A percentile compares a stretch with the other conserved stretches of the same genome.
Evolutionary conservation across 1,284 basidiomycete genomes (phyloP).

Genomic region (Anthracocystis walkeri): DNA sequence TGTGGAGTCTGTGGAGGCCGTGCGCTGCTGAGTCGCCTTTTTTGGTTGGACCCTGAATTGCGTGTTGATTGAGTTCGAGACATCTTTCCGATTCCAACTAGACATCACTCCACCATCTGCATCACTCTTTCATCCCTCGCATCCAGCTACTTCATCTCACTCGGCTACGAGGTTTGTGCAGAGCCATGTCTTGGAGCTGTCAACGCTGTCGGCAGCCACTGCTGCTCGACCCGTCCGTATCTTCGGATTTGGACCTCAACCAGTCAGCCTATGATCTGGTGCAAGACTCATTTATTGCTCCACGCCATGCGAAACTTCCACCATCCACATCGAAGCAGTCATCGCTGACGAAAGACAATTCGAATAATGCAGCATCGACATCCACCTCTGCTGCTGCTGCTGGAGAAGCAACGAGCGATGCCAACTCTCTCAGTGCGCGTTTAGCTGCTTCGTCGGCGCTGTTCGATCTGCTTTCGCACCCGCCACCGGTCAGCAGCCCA

Average conservation of each 20-base stretch:
- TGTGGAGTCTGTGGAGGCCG: not conserved
- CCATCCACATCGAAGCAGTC: slow-evolving; percentile 4
- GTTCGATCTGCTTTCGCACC: slow-evolving; percentile 39
- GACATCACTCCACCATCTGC: slow-evolving; percentile 4
- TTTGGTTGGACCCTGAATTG: slow-evolving; percentile 13
- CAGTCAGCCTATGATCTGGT: slow-evolving; percentile 56
- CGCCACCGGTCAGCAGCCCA: slow-evolving; percentile 13
- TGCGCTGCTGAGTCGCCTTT: not conserved
- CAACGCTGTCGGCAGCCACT: slow-evolving; percentile 58
- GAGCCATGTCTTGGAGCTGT: slow-evolving; percentile 58
- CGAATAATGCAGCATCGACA: not conserved
- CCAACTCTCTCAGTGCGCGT: slow-evolving; percentile 36
- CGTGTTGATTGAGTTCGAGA: not conserved
- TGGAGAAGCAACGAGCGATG: slow-evolving; percentile 14
- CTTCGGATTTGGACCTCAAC: slow-evolving; percentile 52
- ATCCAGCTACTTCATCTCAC: not conserved
- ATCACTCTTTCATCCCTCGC: not conserved
- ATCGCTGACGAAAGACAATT: not conserved
- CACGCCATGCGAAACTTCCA: slow-evolving; percentile 1
- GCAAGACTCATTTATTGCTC: slow-evolving; percentile 44
- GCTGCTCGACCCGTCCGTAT: slow-evolving; percentile 43
- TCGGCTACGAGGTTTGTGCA: not conserved
- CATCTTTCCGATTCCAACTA: not conserved
- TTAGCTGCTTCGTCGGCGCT: slow-evolving; percentile 41
- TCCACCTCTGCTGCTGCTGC: not conserved